phyloP scores from a whole-genome alignment of 345 rosid genomes.

The Sonneratia alba region DNA sequence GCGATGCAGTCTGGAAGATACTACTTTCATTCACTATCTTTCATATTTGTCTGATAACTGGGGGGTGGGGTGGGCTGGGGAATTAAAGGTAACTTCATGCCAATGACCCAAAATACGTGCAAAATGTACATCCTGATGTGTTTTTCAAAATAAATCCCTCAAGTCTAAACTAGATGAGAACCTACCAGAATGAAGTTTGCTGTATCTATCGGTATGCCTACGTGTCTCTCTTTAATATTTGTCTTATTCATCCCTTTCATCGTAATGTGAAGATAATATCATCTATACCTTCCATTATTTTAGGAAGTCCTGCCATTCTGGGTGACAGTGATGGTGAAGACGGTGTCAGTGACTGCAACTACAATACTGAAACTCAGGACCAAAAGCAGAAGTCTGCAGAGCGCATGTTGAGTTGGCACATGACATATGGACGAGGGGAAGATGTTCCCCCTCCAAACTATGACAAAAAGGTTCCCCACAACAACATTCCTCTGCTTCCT shows the following conservation, averaged over 20 bases:
- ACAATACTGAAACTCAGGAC: constrained; percentile 39
- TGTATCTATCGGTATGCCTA: too few species aligned
- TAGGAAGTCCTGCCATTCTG: constrained; percentile 82
- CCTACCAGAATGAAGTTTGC: too few species aligned
- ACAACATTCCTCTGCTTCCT: constrained; percentile 69
- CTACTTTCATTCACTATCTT: too few species aligned
- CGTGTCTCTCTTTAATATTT: too few species aligned
- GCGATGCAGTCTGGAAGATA: too few species aligned
- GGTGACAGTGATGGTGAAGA: constrained; percentile 70
- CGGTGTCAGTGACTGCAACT: constrained; percentile 43
- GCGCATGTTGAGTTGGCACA: constrained; percentile 88
- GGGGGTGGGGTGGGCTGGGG: too few species aligned
- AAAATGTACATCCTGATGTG: too few species aligned
- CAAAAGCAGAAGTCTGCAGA: constrained; percentile 70
- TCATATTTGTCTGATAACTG: too few species aligned
- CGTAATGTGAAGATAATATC: background rate
- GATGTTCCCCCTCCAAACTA: constrained; percentile 60
- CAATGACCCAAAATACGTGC: too few species aligned
- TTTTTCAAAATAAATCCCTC: too few species aligned
- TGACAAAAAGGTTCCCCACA: constrained; percentile 79
- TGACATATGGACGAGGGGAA: constrained; percentile 65
- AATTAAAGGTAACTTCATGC: too few species aligned
- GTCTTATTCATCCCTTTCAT: constrained; percentile 6
- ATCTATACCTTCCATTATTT: constrained; percentile 1
- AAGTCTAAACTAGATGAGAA: too few species aligned